Base-by-base conservation (phyloP, 305 asterid genomes). In the Fraxinus greggii region DNA sequence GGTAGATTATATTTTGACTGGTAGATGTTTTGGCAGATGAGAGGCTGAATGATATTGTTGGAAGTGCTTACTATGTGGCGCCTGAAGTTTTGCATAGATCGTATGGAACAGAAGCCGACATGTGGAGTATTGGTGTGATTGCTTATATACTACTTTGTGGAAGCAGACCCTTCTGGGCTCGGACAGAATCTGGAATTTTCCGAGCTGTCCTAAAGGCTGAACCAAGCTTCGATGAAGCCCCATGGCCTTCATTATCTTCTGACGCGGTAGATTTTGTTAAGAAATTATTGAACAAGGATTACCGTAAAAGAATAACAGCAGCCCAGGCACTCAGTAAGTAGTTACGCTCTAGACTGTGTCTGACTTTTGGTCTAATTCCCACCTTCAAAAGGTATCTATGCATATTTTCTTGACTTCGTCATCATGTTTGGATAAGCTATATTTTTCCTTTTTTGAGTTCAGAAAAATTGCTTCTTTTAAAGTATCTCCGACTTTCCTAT, bases 41-140 rank as follows among this genome's bases (percentile, higher is more conserved):
- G 81, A 86, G 92, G 81, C 85, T 88, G 76, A 87, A 88, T 83
- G 93, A 90, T 85, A 90, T 90, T 81, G 93, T 90, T 48, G 93
- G 93, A 83, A 90, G 93, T 72, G 93, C 93, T 81, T 90, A 88
- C 82, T 90, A 90, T 78, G 93, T 90, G 77, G 93, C 93, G 19
- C 93, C 93, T 10, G 93, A 90, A 83, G 93, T 90, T 80, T 79
- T 90, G 78, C 92, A 90, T 73, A 87, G 93, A 87, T 86, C 93
- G 29, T 90, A 90, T 80, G 93, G 89, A 89, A 81, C 97, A 15
- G 99, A 95, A 89, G 98, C 97, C 4, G 99, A 95, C 89, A 95
- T 95, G 98, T 95, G 99, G 99, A 95, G 99, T 82, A 86, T 95
- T 38, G 99, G 99, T 78, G 99, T 95, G 56, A 95, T 95, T 83